Evolutionary conservation across 179 eudicot genomes (phyloP).

Genomic region (Patellifolia procumbens): DNA sequence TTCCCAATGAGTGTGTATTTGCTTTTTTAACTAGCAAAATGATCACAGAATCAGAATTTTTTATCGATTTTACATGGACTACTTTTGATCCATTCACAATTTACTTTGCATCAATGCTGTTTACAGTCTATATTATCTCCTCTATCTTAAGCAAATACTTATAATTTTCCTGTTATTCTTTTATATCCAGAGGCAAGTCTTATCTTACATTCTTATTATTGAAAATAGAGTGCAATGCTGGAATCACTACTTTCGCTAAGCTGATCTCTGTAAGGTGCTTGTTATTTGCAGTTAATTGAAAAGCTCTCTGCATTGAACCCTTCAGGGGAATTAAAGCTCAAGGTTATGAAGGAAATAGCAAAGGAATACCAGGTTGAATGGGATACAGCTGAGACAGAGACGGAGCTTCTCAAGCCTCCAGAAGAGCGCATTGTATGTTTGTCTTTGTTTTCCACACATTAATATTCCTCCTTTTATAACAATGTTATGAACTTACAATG

Average conservation of each 20-base stretch:
- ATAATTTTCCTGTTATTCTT: too few relatives aligned
- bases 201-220: too few relatives aligned
- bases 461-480: background rate
- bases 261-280: background rate
- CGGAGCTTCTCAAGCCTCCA: constrained; percentile 84
- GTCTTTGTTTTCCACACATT: background rate
- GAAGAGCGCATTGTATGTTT: constrained; percentile 74
- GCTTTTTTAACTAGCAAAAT: background rate
- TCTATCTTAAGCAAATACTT: too few relatives aligned
- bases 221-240: too few relatives aligned
- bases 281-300: constrained; percentile 69
- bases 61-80: background rate
- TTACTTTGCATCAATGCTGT: background rate
- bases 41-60: background rate
- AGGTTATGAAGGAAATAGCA: constrained; percentile 91
- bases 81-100: background rate
- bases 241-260: background rate
- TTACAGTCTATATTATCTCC: too few relatives aligned
- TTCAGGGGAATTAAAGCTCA: constrained; percentile 64
- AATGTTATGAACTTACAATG: too few relatives aligned
- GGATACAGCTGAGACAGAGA: constrained; percentile 80
- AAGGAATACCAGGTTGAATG: constrained; percentile 91
- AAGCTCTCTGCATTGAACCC: constrained; percentile 89
- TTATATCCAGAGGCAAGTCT: too few relatives aligned
- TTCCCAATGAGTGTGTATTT: background rate